Evolutionary conservation across 2,329 filamentous ascomycete genomes (phyloP).

Genomic region (Huntiella omanensis): DNA sequence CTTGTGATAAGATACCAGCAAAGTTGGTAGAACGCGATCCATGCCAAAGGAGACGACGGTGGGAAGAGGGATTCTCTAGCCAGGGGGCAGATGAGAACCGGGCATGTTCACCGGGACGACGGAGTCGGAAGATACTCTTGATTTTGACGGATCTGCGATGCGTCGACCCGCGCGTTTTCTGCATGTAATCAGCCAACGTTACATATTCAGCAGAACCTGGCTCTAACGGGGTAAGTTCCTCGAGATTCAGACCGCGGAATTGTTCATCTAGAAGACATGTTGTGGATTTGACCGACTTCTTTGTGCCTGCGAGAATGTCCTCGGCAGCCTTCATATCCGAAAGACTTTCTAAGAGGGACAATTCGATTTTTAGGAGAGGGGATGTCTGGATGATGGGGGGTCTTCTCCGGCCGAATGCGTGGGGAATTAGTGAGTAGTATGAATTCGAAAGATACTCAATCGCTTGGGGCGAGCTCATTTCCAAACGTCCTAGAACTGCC

Average conservation of each 20-base stretch:
- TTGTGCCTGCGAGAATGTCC: slow-evolving; percentile 33
- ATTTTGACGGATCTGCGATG: slow-evolving; percentile 44
- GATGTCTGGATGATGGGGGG: slow-evolving; percentile 47
- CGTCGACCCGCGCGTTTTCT: slow-evolving; percentile 44
- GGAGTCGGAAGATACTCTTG: slow-evolving; percentile 64
- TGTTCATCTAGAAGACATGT: slow-evolving; percentile 43
- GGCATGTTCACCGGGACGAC: slow-evolving; percentile 51
- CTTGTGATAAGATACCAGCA: slow-evolving; percentile 71
- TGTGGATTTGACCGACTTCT: slow-evolving; percentile 24
- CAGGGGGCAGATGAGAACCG: slow-evolving; percentile 34
- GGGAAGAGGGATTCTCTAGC: slow-evolving; percentile 31
- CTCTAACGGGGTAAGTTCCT: slow-evolving; percentile 58
- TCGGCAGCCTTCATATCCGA: slow-evolving; percentile 72
- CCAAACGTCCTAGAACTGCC: slow-evolving; percentile 27
- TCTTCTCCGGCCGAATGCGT: slow-evolving; percentile 55
- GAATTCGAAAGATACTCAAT: slow-evolving; percentile 51
- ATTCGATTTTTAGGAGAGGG: slow-evolving; percentile 48
- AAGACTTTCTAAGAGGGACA: slow-evolving; percentile 62
- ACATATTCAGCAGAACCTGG: slow-evolving; percentile 40
- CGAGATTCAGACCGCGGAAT: slow-evolving; percentile 49
- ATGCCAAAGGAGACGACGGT: slow-evolving; percentile 72
- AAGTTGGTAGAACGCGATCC: slow-evolving; percentile 71
- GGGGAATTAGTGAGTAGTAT: slow-evolving; percentile 70
- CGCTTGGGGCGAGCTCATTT: slow-evolving; percentile 20
- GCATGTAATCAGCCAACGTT: slow-evolving; percentile 48